Percentiles rank a stretch among this genome's conserved stretches.
These are phyloP conservation scores for Starmera pachycereana DNA, from an alignment of 805 yeast species.

Conservation along the genomic window DNA sequence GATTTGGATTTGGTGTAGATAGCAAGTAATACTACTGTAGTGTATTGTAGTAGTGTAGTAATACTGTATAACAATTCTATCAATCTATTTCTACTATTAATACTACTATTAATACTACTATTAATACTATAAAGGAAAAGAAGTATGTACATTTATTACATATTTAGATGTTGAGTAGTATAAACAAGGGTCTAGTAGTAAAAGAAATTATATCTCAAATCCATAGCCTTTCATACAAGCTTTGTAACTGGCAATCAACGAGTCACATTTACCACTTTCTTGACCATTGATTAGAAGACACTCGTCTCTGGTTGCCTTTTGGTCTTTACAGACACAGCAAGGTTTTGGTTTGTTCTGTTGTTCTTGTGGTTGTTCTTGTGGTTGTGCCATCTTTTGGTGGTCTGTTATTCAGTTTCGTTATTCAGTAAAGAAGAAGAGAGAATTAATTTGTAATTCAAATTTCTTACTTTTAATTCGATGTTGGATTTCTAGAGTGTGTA, in stretches of 20 bases:
- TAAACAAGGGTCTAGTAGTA: no score
- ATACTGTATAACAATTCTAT: no score
- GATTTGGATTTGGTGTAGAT: no score
- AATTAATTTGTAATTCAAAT: not conserved
- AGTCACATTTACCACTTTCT: slow-evolving; percentile 74
- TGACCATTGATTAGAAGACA: slow-evolving; percentile 77
- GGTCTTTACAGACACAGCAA: slow-evolving; percentile 89
- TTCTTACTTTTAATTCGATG: not conserved
- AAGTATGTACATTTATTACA: no score
- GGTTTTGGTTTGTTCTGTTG: slow-evolving; percentile 65
- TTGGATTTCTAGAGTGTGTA: no score
- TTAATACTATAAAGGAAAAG: no score
- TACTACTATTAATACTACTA: no score
- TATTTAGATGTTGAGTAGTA: no score
- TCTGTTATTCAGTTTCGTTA: not conserved
- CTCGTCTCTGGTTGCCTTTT: slow-evolving; percentile 75
- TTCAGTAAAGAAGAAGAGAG: not conserved
- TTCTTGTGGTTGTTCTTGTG: slow-evolving; percentile 6
- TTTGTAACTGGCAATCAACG: slow-evolving; percentile 63
- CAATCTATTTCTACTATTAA: no score
- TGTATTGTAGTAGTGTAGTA: no score
- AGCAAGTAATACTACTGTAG: no score
- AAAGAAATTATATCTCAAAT: slow-evolving; percentile 25
- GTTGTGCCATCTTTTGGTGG: slow-evolving; percentile 5
- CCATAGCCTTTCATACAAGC: slow-evolving; percentile 90